Base-by-base conservation (phyloP, 202 grass and related monocot species). In the Musa balbisiana region DNA sequence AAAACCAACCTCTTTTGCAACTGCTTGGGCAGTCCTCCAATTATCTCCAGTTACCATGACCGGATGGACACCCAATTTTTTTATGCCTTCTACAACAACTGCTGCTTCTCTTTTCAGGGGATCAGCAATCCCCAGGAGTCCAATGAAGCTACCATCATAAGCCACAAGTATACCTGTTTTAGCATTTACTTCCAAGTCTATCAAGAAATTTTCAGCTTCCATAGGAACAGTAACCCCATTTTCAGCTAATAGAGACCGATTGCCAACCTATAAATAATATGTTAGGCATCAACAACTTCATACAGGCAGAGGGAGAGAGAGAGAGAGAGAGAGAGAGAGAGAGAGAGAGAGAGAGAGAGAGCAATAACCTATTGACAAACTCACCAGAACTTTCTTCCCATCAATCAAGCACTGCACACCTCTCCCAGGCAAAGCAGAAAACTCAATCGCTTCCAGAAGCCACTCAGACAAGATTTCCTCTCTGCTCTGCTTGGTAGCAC, bases 11-110 rank as follows among this genome's bases (percentile, higher is more conserved):
- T 99, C 91, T 60, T 88, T 95, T 15, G 89, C 95, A 33, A 99
- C 95, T 53, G 95, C 95, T 65, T 86, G 85, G 0, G 95, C 91
- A 13, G 95, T 99, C 73, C 95, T 89, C 85, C 85, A 90, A 13
- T 99, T 99, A 72, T 99, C 95, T 15, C 95, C 95, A 12, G 95
- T 99, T 15, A 99, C 83, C 91, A 99, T 99, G 51, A 99, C 95
- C 14, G 95, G 85, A 85, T 87, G 78, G 75, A 99, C 85, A 25
- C 95, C 95, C 89, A 95, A 85, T 79, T 90, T 94, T 73, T 92
- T 94, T 55, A 99, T 75, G 53, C 95, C 95, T 90, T 92, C 89
- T 52, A 99, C 75, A 1, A 99, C 91, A 50, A 99, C 85, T 43
- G 87, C 87, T 58, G 95, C 95, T 79, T 94, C 95, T 62, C 95